Evolutionary conservation across 2,329 filamentous ascomycete species (phyloP).

Genomic region (Pyrenophora teres): DNA sequence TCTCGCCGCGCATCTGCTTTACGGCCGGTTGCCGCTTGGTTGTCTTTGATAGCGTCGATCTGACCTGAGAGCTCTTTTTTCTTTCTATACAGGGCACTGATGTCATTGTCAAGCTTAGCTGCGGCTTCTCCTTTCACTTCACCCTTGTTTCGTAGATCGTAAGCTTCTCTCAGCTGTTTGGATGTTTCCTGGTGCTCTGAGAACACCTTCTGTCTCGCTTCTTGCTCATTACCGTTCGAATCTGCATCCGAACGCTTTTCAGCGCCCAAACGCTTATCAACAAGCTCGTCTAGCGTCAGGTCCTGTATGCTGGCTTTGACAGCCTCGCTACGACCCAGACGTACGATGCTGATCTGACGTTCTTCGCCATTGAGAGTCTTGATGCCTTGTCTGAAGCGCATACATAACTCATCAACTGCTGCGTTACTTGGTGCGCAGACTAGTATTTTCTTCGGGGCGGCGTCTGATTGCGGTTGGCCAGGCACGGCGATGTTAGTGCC

Average conservation of each 20-base stretch:
- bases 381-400: slow-evolving; percentile 86
- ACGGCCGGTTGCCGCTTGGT: slow-evolving; percentile 77
- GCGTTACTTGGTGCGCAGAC: slow-evolving; percentile 99
- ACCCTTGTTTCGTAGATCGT: slow-evolving; percentile 67
- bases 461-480: slow-evolving; percentile 35
- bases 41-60: slow-evolving; percentile 87
- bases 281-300: slow-evolving; percentile 90
- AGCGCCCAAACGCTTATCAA: slow-evolving; percentile 69
- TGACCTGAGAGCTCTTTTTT: slow-evolving; percentile 77
- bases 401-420: slow-evolving; percentile 92
- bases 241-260: slow-evolving; percentile 66
- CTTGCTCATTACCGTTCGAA: slow-evolving; percentile 49
- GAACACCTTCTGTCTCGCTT: slow-evolving; percentile 70
- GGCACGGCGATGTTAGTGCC: slow-evolving; percentile 54
- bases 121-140: slow-evolving; percentile 66
- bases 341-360: slow-evolving; percentile 83
- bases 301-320: slow-evolving; percentile 89
- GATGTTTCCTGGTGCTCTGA: slow-evolving; percentile 65
- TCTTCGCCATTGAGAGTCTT: slow-evolving; percentile 73
- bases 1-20: slow-evolving; percentile 67
- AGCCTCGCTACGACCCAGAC: slow-evolving; percentile 86
- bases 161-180: slow-evolving; percentile 70
- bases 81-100: slow-evolving; percentile 76
- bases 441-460: slow-evolving; percentile 77
- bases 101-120: slow-evolving; percentile 71